Percentiles rank a stretch among this genome's conserved stretches.
Conservation (phyloP, 2,329 filamentous ascomycete genomes). For the Raffaelea deltoideospora region DNA sequence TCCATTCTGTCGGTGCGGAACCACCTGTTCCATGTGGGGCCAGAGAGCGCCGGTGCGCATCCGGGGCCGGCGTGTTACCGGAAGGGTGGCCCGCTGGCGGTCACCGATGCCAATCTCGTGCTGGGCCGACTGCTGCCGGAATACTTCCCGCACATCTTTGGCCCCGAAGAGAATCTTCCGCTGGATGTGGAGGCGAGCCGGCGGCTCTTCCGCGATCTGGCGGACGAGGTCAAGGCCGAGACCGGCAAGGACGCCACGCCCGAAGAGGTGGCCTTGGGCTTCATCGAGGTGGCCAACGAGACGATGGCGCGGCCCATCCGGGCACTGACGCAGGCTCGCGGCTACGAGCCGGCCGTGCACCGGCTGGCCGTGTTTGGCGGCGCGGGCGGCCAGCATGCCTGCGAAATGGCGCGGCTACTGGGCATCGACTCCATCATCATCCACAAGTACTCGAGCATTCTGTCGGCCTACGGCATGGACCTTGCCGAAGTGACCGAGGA, state of each 20-base stretch:
- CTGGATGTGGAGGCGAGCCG: slow-evolving; percentile 58
- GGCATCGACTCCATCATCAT: slow-evolving; percentile 56
- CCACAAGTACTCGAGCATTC: slow-evolving; percentile 51
- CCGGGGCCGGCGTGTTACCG: slow-evolving; percentile 51
- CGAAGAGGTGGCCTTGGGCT: slow-evolving; percentile 46
- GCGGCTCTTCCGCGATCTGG: slow-evolving; percentile 72
- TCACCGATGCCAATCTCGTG: slow-evolving; percentile 52
- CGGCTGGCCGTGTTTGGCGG: slow-evolving; percentile 58
- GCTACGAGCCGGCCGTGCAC: slow-evolving; percentile 55
- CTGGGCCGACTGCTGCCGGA: slow-evolving; percentile 39
- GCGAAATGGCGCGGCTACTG: slow-evolving; percentile 52
- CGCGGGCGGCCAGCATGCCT: slow-evolving; percentile 56
- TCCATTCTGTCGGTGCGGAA: slow-evolving; percentile 49
- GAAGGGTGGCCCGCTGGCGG: slow-evolving; percentile 49
- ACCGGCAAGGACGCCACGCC: slow-evolving; percentile 18
- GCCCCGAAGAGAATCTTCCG: slow-evolving; percentile 43
- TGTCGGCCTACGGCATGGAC: slow-evolving; percentile 25
- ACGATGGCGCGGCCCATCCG: slow-evolving; percentile 58
- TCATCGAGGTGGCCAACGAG: slow-evolving; percentile 56
- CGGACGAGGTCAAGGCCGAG: slow-evolving; percentile 47
- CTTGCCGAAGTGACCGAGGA: slow-evolving; percentile 21
- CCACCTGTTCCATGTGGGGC: slow-evolving; percentile 52
- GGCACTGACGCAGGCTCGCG: slow-evolving; percentile 55
- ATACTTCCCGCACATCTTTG: slow-evolving; percentile 55
- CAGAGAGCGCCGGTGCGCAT: slow-evolving; percentile 71